Evolutionary conservation across 1,284 basidiomycete species (phyloP), one percentile per base, ranked within the genome.

Genomic region (Rhizoctonia solani): DNA sequence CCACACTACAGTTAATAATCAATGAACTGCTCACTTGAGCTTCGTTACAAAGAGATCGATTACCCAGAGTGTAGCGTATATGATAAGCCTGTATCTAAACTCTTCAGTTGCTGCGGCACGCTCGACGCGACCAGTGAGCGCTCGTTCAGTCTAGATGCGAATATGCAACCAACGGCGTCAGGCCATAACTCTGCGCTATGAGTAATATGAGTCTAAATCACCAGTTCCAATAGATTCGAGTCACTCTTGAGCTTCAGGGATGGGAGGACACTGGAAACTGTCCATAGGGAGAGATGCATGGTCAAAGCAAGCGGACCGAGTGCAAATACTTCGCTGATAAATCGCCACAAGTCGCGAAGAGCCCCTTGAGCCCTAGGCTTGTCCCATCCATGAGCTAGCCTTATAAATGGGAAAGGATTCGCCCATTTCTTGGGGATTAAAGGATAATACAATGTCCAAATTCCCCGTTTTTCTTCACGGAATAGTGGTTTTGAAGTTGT

Each of bases 381-480:
- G n/a, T n/a, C n/a, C n/a, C n/a, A n/a, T n/a, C n/a, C n/a, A n/a
- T n/a, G n/a, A n/a, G n/a, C n/a, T n/a, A n/a, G n/a, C n/a, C n/a
- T n/a, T n/a, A n/a, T n/a, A n/a, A n/a, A n/a, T 1, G 56, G 56
- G 13, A 50, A 19, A 1, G 27, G 39, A 1, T 50, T 42, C 4
- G 5, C 1, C 56, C 56, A 61, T 34, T 29, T 6, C 16, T 14
- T 25, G 11, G 56, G 25, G n/a, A n/a, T n/a, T 11, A 50, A 13
- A 8, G 46, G 56, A 32, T 8, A 61, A 16, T 61, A 61, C 16
- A 61, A 37, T n/a, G 56, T 61, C 56, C 56, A 61, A 23, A 49
- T 23, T 3, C 56, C 56, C 21, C 47, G 56, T 16, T 49, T 42
- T 11, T 30, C 44, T 30, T 61, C 56, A 25, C 56, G 56, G 19